These are phyloP conservation scores for Pseudonitzschia delicatissima DNA, from an alignment of 108 stramenopile genomes.

Conservation along the genomic window DNA sequence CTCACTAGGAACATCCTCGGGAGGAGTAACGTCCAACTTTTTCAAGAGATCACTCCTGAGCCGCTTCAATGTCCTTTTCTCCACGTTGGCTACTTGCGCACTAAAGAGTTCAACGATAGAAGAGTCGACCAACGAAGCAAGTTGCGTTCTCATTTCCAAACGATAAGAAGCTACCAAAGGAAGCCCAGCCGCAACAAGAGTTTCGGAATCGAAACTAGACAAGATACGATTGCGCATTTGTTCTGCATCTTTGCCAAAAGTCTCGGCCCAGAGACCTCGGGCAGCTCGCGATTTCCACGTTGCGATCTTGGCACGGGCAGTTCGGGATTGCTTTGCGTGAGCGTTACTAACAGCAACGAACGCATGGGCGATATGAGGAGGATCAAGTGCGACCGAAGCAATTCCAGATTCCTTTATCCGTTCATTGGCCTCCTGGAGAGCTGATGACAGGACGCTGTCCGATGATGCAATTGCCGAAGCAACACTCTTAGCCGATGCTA, in stretches of 20 bases:
- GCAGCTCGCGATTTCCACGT: slow-evolving; percentile 63
- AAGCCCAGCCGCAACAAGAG: slow-evolving; percentile 66
- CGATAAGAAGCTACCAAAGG: slow-evolving; percentile 61
- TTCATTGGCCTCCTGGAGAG: slow-evolving; percentile 51
- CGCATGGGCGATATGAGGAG: slow-evolving; percentile 69
- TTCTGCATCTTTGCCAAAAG: slow-evolving; percentile 63
- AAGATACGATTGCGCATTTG: slow-evolving; percentile 45
- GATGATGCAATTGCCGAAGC: slow-evolving; percentile 26
- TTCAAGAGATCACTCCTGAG: slow-evolving; percentile 56
- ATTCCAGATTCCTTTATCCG: slow-evolving; percentile 39
- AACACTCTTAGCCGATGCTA: slow-evolving; percentile 34
- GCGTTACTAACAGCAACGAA: slow-evolving; percentile 67
- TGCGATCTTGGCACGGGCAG: slow-evolving; percentile 62
- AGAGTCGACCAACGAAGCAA: slow-evolving; percentile 55
- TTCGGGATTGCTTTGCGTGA: slow-evolving; percentile 58
- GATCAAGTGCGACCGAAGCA: slow-evolving; percentile 52
- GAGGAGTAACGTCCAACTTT: slow-evolving; percentile 34
- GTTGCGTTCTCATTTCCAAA: slow-evolving; percentile 53
- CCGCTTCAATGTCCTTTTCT: slow-evolving; percentile 54
- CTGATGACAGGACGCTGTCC: slow-evolving; percentile 36
- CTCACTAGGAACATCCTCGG: slow-evolving; percentile 40
- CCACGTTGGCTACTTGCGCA: slow-evolving; percentile 54
- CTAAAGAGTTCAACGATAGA: slow-evolving; percentile 57
- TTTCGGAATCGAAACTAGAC: slow-evolving; percentile 71
- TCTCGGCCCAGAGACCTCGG: slow-evolving; percentile 64